phyloP scores from a whole-genome alignment of 306 rosid genomes.

The Vigna trinervia region DNA sequence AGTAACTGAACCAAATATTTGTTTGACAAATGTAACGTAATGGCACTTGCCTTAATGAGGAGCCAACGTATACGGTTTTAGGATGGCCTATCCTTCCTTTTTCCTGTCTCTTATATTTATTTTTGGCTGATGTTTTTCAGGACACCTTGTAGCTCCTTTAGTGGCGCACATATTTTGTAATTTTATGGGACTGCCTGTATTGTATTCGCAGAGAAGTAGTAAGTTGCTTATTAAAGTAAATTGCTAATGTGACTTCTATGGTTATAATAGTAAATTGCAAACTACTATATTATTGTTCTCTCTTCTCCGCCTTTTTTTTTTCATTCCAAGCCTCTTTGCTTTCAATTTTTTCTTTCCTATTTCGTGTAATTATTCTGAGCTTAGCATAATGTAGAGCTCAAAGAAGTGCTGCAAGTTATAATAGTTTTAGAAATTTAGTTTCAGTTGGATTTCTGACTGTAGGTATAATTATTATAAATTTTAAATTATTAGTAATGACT shows the following conservation, averaged over 20 bases:
- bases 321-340: constrained; percentile 1
- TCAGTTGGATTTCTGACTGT: constrained; percentile 5
- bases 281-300: background rate
- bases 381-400: constrained; percentile 12
- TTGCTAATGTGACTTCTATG: background rate
- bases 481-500: background rate
- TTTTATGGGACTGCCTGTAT: constrained; percentile 84
- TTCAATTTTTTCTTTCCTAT: constrained; percentile 10
- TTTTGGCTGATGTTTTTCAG: constrained; percentile 56
- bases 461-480: constrained; percentile 22
- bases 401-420: background rate
- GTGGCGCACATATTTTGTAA: constrained; percentile 88
- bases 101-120: constrained; percentile 17
- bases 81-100: constrained; percentile 7
- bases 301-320: background rate
- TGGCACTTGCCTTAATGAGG: background rate
- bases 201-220: constrained; percentile 72
- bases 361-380: constrained; percentile 17
- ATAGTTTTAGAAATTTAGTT: constrained; percentile 23
- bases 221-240: constrained; percentile 21
- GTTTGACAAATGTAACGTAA: background rate
- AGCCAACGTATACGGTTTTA: background rate
- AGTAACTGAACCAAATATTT: background rate
- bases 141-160: constrained; percentile 82
- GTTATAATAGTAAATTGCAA: background rate